Percentiles rank a stretch among this genome's conserved stretches.
Conservation (phyloP, 768 basidiomycete species). For the Termitomyces titanicus region DNA sequence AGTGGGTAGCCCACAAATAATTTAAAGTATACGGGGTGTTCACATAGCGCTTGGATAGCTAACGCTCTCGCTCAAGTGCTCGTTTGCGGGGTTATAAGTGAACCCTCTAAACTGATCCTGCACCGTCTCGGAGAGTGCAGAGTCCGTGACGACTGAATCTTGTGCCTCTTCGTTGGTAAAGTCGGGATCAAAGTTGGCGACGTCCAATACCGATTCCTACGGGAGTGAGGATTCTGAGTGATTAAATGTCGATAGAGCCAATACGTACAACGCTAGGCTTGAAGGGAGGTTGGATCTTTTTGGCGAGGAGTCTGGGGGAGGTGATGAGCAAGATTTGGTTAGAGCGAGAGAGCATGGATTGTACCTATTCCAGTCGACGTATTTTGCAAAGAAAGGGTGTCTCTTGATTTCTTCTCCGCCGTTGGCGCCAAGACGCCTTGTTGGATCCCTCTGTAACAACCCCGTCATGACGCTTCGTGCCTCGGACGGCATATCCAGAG, state of each 20-base stretch:
- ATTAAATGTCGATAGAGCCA: background rate
- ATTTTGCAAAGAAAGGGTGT: constrained; percentile 92
- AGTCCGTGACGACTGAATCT: constrained; percentile 95
- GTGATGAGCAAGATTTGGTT: background rate
- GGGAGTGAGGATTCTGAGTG: constrained; percentile 1
- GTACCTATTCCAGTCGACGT: constrained; percentile 87
- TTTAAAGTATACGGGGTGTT: too few relatives aligned
- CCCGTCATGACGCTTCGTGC: constrained; percentile 87
- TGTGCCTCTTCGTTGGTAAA: constrained; percentile 94
- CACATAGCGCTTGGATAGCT: constrained; percentile 51
- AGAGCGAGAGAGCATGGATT: constrained; percentile 12
- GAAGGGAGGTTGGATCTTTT: constrained; percentile 97
- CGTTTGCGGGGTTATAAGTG: constrained; percentile 83
- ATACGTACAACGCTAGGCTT: constrained; percentile 89
- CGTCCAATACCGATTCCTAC: constrained; percentile 89
- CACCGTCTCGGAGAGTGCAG: constrained; percentile 89
- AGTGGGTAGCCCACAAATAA: too few relatives aligned
- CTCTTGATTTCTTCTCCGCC: constrained; percentile 96
- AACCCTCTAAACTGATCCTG: constrained; percentile 95
- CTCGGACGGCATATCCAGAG: constrained; percentile 82
- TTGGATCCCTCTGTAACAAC: constrained; percentile 85
- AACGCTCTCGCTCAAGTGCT: constrained; percentile 82
- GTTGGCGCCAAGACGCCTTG: constrained; percentile 81
- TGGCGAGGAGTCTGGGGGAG: constrained; percentile 62
- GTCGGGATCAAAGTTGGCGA: constrained; percentile 96